Conservation (phyloP, 2,329 filamentous ascomycete genomes). For the Phyllosticta capitalensis region DNA sequence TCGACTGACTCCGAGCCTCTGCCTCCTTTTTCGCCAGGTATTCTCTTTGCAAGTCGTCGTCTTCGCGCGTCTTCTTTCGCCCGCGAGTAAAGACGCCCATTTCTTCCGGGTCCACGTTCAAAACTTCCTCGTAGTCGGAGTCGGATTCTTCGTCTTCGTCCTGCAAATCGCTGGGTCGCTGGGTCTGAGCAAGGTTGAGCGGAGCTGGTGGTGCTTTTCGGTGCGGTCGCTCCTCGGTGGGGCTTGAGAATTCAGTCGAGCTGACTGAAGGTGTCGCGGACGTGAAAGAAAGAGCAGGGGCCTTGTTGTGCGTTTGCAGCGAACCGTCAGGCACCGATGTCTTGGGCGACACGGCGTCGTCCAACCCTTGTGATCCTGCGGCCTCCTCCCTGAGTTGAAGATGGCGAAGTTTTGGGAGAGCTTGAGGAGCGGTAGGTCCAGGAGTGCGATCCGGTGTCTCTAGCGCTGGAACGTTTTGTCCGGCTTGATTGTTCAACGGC, state of each 20-base stretch:
- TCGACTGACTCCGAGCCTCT: slow-evolving; percentile 61
- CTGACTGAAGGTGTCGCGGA: slow-evolving; percentile 30
- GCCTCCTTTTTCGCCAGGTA: slow-evolving; percentile 56
- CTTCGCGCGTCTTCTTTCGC: slow-evolving; percentile 72
- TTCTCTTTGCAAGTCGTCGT: slow-evolving; percentile 74
- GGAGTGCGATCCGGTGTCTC: not conserved
- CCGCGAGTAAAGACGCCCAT: slow-evolving; percentile 54
- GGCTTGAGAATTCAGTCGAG: slow-evolving; percentile 27
- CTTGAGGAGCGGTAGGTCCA: not conserved
- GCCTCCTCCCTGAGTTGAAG: slow-evolving; percentile 9
- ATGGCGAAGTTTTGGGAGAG: not conserved
- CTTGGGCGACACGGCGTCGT: slow-evolving; percentile 10
- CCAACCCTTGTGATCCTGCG: not conserved
- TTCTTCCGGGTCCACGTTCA: slow-evolving; percentile 54
- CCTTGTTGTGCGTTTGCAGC: slow-evolving; percentile 16
- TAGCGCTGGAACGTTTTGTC: not conserved
- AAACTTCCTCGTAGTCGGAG: slow-evolving; percentile 73
- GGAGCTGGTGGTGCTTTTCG: slow-evolving; percentile 82
- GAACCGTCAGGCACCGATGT: slow-evolving; percentile 1
- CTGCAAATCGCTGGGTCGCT: slow-evolving; percentile 32
- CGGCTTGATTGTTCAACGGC: not conserved
- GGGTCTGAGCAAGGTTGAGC: slow-evolving; percentile 54
- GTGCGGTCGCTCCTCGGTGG: slow-evolving; percentile 33
- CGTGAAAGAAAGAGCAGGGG: slow-evolving; percentile 28
- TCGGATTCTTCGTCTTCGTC: slow-evolving; percentile 53